phyloP scores from a whole-genome alignment of 495 filamentous ascomycete genomes.

The Melanomma pulvis-pyrius region DNA sequence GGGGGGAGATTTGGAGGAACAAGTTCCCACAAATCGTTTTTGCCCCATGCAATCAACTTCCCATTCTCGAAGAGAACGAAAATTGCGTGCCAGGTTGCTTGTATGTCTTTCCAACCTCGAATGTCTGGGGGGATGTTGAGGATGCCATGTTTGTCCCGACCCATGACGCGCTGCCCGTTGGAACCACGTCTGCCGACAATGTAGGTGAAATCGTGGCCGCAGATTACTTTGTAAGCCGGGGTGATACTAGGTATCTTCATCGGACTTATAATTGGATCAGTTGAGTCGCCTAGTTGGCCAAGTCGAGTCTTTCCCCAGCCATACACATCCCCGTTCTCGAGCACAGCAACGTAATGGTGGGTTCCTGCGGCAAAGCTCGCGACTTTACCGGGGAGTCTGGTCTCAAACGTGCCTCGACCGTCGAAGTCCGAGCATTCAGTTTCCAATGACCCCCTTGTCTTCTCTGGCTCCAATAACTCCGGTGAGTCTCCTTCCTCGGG shows the following conservation, averaged over 20 bases:
- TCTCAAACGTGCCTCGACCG: background rate
- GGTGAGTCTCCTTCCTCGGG: too few species aligned
- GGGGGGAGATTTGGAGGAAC: constrained; percentile 59
- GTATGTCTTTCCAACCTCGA: constrained; percentile 60
- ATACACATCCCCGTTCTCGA: constrained; percentile 75
- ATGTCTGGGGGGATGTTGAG: constrained; percentile 46
- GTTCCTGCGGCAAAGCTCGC: constrained; percentile 69
- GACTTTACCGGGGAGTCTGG: constrained; percentile 45
- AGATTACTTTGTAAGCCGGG: constrained; percentile 62
- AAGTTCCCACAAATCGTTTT: constrained; percentile 81
- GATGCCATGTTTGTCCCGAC: constrained; percentile 70
- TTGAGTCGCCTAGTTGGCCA: constrained; percentile 70
- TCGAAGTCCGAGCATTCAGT: background rate
- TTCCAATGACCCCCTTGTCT: too few species aligned
- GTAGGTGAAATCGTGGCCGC: constrained; percentile 82
- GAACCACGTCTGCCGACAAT: constrained; percentile 56
- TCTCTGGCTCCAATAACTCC: too few species aligned
- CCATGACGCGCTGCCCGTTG: constrained; percentile 64
- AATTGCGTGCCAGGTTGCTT: constrained; percentile 80
- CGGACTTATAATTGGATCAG: constrained; percentile 58
- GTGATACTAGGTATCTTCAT: constrained; percentile 62
- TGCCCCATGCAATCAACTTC: constrained; percentile 66
- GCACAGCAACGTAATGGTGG: constrained; percentile 71
- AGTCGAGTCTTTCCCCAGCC: constrained; percentile 88
- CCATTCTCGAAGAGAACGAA: constrained; percentile 66